Evolutionary conservation across 106 monocot genomes (phyloP).

Genomic region (Chionographis japonica): DNA sequence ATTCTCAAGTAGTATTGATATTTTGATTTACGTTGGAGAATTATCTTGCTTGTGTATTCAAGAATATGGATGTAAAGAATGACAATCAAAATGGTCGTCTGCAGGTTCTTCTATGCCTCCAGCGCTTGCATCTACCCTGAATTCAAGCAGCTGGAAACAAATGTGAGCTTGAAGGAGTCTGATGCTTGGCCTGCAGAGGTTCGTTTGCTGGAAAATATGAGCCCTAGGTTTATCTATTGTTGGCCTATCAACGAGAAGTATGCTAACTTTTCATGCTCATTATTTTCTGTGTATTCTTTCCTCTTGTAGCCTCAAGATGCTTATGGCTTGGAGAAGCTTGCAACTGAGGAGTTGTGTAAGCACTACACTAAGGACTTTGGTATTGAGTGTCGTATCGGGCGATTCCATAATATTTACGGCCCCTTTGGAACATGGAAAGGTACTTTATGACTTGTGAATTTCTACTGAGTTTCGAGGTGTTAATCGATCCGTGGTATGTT

Average conservation of each 20-base stretch:
- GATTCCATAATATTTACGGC: conserved; percentile 68
- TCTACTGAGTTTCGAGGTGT: neutral
- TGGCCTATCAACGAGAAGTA: neutral
- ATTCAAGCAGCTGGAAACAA: conserved; percentile 86
- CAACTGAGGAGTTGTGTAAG: conserved; percentile 66
- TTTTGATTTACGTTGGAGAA: too few relatives aligned
- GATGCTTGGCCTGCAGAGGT: conserved; percentile 94
- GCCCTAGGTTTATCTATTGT: neutral
- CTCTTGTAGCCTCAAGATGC: conserved; percentile 64
- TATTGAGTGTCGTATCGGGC: conserved; percentile 62
- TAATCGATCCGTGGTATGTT: too few relatives aligned
- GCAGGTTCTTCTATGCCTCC: conserved; percentile 81
- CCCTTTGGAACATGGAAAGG: conserved; percentile 82
- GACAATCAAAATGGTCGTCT: neutral
- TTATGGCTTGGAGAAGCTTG: conserved; percentile 68
- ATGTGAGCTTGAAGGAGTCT: conserved; percentile 79
- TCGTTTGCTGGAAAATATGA: neutral
- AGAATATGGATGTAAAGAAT: too few relatives aligned
- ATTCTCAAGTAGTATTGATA: too few relatives aligned
- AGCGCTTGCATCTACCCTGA: conserved; percentile 88
- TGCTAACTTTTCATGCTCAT: neutral
- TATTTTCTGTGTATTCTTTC: neutral
- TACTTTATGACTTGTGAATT: conserved; percentile 1
- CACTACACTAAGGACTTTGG: conserved; percentile 74
- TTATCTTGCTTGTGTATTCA: too few relatives aligned